These are phyloP conservation scores for Centella asiatica DNA, from an alignment of 129 eudicot genomes.

Conservation along the genomic window DNA sequence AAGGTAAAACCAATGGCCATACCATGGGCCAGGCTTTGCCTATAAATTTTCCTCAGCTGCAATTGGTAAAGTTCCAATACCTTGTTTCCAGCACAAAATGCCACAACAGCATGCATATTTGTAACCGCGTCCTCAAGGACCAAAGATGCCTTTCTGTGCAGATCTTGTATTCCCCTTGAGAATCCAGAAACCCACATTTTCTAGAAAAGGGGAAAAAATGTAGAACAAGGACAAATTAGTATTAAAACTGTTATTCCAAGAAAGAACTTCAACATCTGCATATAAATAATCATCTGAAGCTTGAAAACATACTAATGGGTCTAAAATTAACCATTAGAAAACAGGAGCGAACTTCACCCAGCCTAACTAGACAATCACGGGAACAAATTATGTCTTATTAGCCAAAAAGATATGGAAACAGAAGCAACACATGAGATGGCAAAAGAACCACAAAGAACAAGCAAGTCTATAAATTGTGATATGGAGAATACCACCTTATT, in stretches of 20 bases:
- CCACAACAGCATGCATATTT: constrained; percentile 46
- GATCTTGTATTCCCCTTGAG: constrained; percentile 40
- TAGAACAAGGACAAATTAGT: background rate
- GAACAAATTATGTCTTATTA: too few relatives aligned
- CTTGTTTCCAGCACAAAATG: constrained; percentile 55
- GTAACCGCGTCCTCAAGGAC: constrained; percentile 47
- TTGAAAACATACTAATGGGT: too few relatives aligned
- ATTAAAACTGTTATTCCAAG: too few relatives aligned
- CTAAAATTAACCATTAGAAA: too few relatives aligned
- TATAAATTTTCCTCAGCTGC: constrained; percentile 32
- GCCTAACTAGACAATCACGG: too few relatives aligned
- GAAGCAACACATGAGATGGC: too few relatives aligned
- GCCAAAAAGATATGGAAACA: too few relatives aligned
- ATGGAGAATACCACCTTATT: too few relatives aligned
- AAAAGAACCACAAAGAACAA: too few relatives aligned
- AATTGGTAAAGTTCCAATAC: constrained; percentile 38
- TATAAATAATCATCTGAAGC: background rate
- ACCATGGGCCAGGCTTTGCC: constrained; percentile 39
- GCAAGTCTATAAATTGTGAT: too few relatives aligned
- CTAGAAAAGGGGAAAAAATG: constrained; percentile 13
- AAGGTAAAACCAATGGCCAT: constrained; percentile 40
- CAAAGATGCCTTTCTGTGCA: constrained; percentile 51
- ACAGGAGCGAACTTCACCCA: too few relatives aligned
- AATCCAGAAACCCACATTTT: constrained; percentile 45
- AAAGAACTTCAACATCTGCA: background rate